phyloP scores from a whole-genome alignment of 768 basidiomycete genomes.

The Cubamyces sp. region DNA sequence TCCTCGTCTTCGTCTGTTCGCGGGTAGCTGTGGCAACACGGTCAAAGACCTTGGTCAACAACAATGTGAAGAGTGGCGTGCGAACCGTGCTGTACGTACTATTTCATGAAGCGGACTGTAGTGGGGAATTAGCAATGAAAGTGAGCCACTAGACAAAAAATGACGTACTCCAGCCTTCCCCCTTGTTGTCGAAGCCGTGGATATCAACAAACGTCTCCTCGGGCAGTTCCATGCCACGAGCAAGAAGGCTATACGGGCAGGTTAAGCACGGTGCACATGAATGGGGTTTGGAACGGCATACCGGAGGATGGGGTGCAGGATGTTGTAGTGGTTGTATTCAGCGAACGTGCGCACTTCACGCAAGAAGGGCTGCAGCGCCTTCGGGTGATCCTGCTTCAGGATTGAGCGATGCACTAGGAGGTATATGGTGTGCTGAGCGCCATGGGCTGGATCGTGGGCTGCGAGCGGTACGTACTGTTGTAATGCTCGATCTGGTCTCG shows the following conservation, averaged over 20 bases:
- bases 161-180: conserved; percentile 36
- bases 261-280: neutral
- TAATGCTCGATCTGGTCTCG: conserved; percentile 52
- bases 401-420: conserved; percentile 35
- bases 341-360: conserved; percentile 38
- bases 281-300: neutral
- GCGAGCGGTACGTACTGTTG: conserved; percentile 36
- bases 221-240: conserved; percentile 38
- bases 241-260: conserved; percentile 33
- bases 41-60: neutral
- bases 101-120: conserved; percentile 68
- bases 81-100: conserved; percentile 41
- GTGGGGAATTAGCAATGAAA: neutral
- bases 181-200: conserved; percentile 33
- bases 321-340: conserved; percentile 35
- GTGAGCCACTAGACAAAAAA: neutral
- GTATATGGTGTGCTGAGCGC: too few relatives aligned
- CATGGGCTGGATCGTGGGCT: neutral
- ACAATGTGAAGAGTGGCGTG: neutral
- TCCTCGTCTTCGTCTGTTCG: conserved; percentile 38
- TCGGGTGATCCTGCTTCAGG: conserved; percentile 34
- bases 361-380: conserved; percentile 34
- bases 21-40: conserved; percentile 33
- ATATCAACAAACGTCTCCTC: conserved; percentile 39
- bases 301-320: conserved; percentile 36